These are phyloP conservation scores for Carpinus viminea DNA, from an alignment of 306 rosid genomes.

Conservation along the genomic window DNA sequence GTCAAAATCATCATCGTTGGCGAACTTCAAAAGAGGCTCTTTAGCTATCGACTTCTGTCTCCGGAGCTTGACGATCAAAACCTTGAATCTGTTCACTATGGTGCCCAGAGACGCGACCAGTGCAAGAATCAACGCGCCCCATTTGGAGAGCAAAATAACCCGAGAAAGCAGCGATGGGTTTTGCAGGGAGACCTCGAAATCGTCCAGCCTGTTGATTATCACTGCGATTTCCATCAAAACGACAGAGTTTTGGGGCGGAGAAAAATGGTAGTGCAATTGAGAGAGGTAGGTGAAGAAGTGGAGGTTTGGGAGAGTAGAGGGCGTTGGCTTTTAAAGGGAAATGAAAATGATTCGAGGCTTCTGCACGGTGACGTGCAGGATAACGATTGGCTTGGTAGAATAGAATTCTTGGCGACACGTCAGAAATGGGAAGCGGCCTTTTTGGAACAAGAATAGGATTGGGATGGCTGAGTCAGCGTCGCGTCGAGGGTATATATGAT, in stretches of 20 bases:
- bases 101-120: conserved; percentile 58
- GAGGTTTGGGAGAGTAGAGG: neutral
- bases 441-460: neutral
- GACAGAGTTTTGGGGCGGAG: no score
- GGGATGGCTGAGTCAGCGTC: conserved; percentile 24
- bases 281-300: neutral
- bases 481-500: neutral
- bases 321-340: conserved; percentile 8
- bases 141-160: conserved; percentile 41
- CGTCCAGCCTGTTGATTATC: conserved; percentile 40
- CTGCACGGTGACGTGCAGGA: conserved; percentile 30
- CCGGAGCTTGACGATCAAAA: conserved; percentile 32
- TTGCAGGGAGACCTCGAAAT: conserved; percentile 43
- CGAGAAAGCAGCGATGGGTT: conserved; percentile 37
- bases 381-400: conserved; percentile 10
- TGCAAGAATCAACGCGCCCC: conserved; percentile 64
- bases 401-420: conserved; percentile 34
- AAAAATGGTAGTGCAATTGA: neutral
- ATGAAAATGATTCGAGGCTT: neutral
- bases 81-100: conserved; percentile 49
- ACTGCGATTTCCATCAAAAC: conserved; percentile 53
- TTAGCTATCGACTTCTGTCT: conserved; percentile 29
- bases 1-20: conserved; percentile 41
- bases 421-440: conserved; percentile 2
- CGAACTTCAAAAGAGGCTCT: conserved; percentile 17